A percentile compares a stretch with the other conserved stretches of the same genome.
Evolutionary conservation across 2,329 filamentous ascomycete species (phyloP).

Genomic region (Arachnomyces sp.): DNA sequence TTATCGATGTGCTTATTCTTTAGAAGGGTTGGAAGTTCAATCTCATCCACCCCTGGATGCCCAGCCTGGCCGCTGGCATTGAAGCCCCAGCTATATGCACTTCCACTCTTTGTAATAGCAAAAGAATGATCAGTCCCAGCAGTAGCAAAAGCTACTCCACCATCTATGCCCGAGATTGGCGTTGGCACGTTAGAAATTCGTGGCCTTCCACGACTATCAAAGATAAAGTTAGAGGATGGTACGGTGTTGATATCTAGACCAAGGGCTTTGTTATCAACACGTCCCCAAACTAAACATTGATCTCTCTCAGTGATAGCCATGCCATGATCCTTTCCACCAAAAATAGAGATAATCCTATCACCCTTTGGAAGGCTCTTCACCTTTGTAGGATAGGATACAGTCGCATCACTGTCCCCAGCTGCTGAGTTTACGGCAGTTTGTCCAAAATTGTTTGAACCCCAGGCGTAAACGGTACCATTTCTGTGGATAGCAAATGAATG

Average conservation of each 20-base stretch:
- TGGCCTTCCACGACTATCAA: constrained; percentile 48
- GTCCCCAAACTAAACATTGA: constrained; percentile 93
- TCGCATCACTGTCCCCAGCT: constrained; percentile 53
- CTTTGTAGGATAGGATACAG: constrained; percentile 57
- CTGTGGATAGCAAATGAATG: constrained; percentile 66
- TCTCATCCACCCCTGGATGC: constrained; percentile 17
- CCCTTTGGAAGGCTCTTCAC: constrained; percentile 54
- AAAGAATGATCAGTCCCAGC: constrained; percentile 22
- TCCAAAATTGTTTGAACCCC: constrained; percentile 75
- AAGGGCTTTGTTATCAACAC: constrained; percentile 41
- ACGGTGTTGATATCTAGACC: constrained; percentile 46
- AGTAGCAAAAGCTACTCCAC: constrained; percentile 2
- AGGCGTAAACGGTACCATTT: constrained; percentile 61
- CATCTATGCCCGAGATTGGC: constrained; percentile 46
- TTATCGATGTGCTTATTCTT: constrained; percentile 63
- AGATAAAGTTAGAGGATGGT: constrained; percentile 48
- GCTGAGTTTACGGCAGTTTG: constrained; percentile 50
- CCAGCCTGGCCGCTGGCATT: constrained; percentile 11
- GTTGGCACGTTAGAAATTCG: constrained; percentile 58
- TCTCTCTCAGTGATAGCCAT: constrained; percentile 77
- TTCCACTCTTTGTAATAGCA: constrained; percentile 10
- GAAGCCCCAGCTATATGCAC: constrained; percentile 13
- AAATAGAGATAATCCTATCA: constrained; percentile 60
- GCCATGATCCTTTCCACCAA: constrained; percentile 84
- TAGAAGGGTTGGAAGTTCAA: constrained; percentile 62